Evolutionary conservation across 2,329 filamentous ascomycete species (phyloP), one percentile per base, ranked within the genome.

Genomic region (Aspergillus sp.): DNA sequence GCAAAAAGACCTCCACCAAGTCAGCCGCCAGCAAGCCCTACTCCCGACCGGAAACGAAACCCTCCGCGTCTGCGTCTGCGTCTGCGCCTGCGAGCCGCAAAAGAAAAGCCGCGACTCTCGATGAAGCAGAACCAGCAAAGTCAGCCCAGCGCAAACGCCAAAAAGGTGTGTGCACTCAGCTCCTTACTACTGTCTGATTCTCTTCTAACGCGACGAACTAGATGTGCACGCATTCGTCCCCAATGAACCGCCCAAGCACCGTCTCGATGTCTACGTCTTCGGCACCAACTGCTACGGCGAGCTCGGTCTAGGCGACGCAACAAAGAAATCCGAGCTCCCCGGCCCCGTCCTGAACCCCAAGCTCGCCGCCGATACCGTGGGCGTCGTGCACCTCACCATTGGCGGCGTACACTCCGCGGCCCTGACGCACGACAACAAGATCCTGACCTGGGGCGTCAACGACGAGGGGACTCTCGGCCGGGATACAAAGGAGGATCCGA

Each of bases 371-470:
- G 74, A 78, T 48, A 74, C 80, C 77, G 47, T 79, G 41, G 40
- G 80, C 69, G 64, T 85, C 68, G 38, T 73, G 65, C 5, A 82
- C 72, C 57, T 89, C 79, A 55, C 85, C 79, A 51, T 82, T 79
- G 47, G 86, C 54, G 89, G 88, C 49, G 91, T 93, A 86, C 90
- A 95, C 72, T 83, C 79, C 46, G 79, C 86, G 49, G 89, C 85
- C 5, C 74, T 94, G 44, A 93, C 89, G 42, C 80, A 84, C 54
- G 86, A 92, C 69, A 89, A 90, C 76, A 85, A 83, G 73, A 87
- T 94, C 59, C 73, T 91, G 49, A 92, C 88, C n/a, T 95, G 89
- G 90, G 90, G 90, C 49, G 89, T 93, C 60, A 94, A 94, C 66
- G 89, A 93, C 65, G 83, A 90, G 63, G 86, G 86, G 56, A 87